A percentile compares a stretch with the other conserved stretches of the same genome.
Evolutionary conservation across 768 basidiomycete species (phyloP).

Genomic region (Kondoa malvinella): DNA sequence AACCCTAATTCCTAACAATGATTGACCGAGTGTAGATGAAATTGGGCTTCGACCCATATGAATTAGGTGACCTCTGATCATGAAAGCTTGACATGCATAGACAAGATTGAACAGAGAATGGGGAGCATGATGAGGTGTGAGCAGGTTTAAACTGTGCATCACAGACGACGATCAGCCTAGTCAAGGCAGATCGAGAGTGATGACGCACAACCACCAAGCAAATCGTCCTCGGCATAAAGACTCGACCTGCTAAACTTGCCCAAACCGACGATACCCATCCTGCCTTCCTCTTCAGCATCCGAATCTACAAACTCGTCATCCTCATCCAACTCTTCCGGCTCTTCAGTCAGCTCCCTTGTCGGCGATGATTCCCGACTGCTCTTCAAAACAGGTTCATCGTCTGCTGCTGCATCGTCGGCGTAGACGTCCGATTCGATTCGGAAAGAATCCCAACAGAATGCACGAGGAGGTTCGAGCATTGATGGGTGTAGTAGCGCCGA

Average conservation of each 20-base stretch:
- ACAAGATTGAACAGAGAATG: too few relatives aligned
- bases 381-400: not conserved
- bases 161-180: not conserved
- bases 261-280: not conserved
- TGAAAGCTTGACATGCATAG: too few relatives aligned
- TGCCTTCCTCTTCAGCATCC: not conserved
- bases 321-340: not conserved
- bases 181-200: not conserved
- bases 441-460: not conserved
- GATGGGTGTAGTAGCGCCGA: not conserved
- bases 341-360: not conserved
- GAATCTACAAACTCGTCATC: not conserved
- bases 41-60: too few relatives aligned
- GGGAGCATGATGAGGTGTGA: not conserved
- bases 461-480: not conserved
- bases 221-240: not conserved
- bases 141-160: not conserved
- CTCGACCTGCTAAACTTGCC: not conserved
- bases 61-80: too few relatives aligned
- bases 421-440: not conserved
- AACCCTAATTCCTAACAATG: too few relatives aligned
- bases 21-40: too few relatives aligned
- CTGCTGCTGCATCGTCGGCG: not conserved
- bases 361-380: not conserved
- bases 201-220: slow-evolving; percentile 6